Evolutionary conservation across 148 eudicot species (phyloP), one percentile per base, ranked within the genome.

Genomic region (Dianthus caryophyllus): DNA sequence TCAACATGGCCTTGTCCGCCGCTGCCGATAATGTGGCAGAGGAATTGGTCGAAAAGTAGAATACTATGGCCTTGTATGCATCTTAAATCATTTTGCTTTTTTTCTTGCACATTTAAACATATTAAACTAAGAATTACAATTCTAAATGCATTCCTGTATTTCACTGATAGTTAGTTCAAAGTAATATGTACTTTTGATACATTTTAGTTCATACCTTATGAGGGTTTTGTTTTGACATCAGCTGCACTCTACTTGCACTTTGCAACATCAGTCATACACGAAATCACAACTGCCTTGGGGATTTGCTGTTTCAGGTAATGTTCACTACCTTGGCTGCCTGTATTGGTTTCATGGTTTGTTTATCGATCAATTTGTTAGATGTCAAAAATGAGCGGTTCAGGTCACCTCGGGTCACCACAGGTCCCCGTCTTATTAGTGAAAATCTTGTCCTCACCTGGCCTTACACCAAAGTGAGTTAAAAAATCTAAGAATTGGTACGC

Each of bases 241-340:
- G 98, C 47, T 41, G 57, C 79, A 49, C 79, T 93, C 46, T 93
- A 90, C 83, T 80, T 93, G 75, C 95, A 93, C 73, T 88, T 93
- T 38, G 96, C 93, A 12, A 93, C 90, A 9, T 83, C 96, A 56
- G 91, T 93, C 63, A 80, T 84, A 61, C 90, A 87, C 49, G 98
- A 93, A 81, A 88, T 93, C 71, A 93, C 98, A 39, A 67, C 91
- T 12, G 96, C 96, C 39, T 79, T 93, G 51, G 98, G 96, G 54
- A 89, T 93, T 73, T 81, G 75, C 82, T 93, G 98, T 75, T 93
- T 89, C 88, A 87, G 98, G 98, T 89, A 67, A 87, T 70, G n/a
- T 38, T 64, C 22, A 46, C 14, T 30, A 13, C 16, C 31, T 46
- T 51, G 18, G 24, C 52, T 17, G 39, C 33, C 58, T 54, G 44